Conservation (phyloP, 164 flowering plant genomes). For the Stephania yunnanensis region DNA sequence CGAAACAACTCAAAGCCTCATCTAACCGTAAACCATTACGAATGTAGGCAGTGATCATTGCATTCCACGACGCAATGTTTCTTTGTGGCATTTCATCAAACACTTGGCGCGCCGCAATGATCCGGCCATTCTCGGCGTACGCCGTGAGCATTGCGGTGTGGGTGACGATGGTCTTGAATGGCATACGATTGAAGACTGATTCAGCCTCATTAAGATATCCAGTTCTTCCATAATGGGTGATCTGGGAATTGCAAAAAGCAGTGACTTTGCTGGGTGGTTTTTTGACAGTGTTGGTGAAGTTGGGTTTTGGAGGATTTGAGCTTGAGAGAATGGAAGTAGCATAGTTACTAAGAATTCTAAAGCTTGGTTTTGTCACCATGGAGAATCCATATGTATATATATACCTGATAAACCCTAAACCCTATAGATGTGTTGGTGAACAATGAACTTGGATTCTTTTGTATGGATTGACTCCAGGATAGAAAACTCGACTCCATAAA, state of each 20-base stretch:
- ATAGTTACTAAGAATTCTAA: neutral
- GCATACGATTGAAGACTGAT: slow-evolving; percentile 8
- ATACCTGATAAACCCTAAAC: too few relatives aligned
- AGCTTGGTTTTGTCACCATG: too few relatives aligned
- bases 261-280: neutral
- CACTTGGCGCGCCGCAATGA: neutral
- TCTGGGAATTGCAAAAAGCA: slow-evolving; percentile 9
- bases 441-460: too few relatives aligned
- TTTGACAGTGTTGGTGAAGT: slow-evolving; percentile 4
- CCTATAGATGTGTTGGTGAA: too few relatives aligned
- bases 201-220: slow-evolving; percentile 7
- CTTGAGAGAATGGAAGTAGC: neutral
- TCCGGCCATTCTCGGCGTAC: slow-evolving; percentile 6
- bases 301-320: neutral
- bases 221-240: slow-evolving; percentile 11
- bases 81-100: slow-evolving; percentile 15
- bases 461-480: too few relatives aligned
- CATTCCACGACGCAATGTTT: slow-evolving; percentile 10
- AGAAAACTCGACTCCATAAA: too few relatives aligned
- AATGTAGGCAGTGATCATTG: slow-evolving; percentile 10
- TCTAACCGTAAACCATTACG: neutral
- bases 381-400: too few relatives aligned
- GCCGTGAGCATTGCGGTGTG: slow-evolving; percentile 14
- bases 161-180: slow-evolving; percentile 7
- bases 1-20: slow-evolving; percentile 12